These are phyloP conservation scores for Neurospora sp. DNA, from an alignment of 495 filamentous ascomycete genomes.

Conservation along the genomic window DNA sequence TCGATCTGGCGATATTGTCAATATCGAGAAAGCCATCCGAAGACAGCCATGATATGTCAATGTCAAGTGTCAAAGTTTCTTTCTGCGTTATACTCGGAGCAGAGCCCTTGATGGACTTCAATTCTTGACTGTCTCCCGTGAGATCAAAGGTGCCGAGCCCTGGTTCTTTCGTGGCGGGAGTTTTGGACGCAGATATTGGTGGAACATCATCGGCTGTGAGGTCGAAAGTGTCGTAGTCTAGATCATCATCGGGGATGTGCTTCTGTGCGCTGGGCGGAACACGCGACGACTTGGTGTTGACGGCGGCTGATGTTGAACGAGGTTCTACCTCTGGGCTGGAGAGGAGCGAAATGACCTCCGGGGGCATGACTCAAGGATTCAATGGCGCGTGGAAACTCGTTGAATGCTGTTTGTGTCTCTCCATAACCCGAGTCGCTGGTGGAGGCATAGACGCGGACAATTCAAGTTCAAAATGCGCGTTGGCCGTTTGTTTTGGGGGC, in stretches of 20 bases:
- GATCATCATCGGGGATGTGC: not conserved
- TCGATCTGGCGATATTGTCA: not conserved
- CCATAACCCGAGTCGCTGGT: not conserved
- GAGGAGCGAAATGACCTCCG: conserved; percentile 30
- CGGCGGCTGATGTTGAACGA: not conserved
- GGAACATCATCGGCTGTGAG: not conserved
- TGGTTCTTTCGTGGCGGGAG: not conserved
- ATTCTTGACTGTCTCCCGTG: not conserved
- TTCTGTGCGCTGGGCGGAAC: not conserved
- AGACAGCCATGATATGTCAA: not conserved
- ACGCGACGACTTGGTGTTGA: not conserved
- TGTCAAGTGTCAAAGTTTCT: not conserved
- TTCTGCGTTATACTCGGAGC: not conserved
- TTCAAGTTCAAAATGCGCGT: not conserved
- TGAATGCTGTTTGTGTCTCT: not conserved
- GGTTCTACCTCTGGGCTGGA: conserved; percentile 15
- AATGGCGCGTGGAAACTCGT: not conserved
- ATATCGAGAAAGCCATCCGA: not conserved
- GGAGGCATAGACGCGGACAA: not conserved
- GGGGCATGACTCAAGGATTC: conserved; percentile 20
- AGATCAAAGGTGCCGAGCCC: not conserved
- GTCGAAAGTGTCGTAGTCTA: not conserved
- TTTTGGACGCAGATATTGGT: not conserved
- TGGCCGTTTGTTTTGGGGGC: not conserved
- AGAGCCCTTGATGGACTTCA: not conserved